phyloP scores from a whole-genome alignment of 164 flowering plant species.

The Liquidambar formosana region DNA sequence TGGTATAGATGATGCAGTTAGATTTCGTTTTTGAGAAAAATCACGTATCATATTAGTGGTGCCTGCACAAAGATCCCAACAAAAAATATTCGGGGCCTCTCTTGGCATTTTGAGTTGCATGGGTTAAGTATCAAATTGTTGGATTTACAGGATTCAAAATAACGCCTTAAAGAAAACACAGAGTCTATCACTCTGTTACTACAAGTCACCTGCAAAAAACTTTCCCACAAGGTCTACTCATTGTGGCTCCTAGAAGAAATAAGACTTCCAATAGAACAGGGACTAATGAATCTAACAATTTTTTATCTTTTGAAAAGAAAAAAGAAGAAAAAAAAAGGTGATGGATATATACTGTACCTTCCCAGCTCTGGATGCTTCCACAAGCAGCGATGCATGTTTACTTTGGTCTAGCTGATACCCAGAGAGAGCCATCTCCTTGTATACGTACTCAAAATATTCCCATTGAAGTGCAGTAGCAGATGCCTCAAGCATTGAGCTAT shows the following conservation, averaged over 20 bases:
- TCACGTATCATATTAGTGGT: no score
- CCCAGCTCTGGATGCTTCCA: constrained; percentile 86
- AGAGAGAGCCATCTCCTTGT: constrained; percentile 76
- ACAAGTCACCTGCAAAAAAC: no score
- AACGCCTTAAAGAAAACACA: no score
- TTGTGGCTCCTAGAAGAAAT: not conserved
- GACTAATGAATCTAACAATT: not conserved
- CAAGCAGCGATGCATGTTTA: constrained; percentile 61
- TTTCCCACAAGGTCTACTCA: no score
- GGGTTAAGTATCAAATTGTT: no score
- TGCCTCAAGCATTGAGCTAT: constrained; percentile 71
- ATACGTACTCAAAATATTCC: constrained; percentile 93
- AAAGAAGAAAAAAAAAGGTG: not conserved
- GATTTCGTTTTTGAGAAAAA: not conserved
- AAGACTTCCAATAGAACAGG: not conserved
- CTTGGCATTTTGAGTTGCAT: no score
- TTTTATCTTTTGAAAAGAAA: not conserved
- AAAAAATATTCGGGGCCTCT: no score
- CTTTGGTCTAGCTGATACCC: constrained; percentile 73
- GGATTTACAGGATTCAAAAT: no score
- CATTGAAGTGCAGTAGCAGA: constrained; percentile 82
- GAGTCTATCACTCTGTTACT: no score
- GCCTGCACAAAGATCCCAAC: no score
- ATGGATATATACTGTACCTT: constrained; percentile 50
- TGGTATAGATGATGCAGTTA: not conserved